These are phyloP conservation scores for Mucor piriformis DNA, from an alignment of 371 early-diverging fungal genomes.

Conservation along the genomic window DNA sequence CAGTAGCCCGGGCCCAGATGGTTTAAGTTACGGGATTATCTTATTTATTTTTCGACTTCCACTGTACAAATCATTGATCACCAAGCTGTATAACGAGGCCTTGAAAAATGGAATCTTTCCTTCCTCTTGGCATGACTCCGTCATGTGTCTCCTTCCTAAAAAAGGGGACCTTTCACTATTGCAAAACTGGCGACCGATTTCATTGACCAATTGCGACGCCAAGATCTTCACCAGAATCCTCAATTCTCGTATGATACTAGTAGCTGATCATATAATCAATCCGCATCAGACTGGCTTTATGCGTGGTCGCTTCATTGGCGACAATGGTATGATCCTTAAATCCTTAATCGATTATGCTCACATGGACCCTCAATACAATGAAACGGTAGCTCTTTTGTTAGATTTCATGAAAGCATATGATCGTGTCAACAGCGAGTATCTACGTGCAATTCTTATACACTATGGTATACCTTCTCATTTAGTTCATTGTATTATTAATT, in stretches of 20 bases:
- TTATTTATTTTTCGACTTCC: no score
- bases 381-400: slow-evolving; percentile 10
- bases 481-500: not conserved
- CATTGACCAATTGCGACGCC: slow-evolving; percentile 3
- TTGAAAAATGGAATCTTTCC: not conserved
- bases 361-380: no score
- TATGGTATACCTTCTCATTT: slow-evolving; percentile 10
- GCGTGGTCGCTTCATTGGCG: slow-evolving; percentile 4
- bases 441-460: not conserved
- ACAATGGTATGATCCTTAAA: not conserved
- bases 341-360: no score
- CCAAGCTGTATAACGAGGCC: no score
- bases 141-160: slow-evolving; percentile 7
- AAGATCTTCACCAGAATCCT: slow-evolving; percentile 15
- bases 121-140: not conserved
- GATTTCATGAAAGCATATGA: slow-evolving; percentile 28
- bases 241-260: no score
- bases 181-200: slow-evolving; percentile 29
- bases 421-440: slow-evolving; percentile 15
- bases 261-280: not conserved
- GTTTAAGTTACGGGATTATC: not conserved
- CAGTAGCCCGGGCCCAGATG: slow-evolving; percentile 8
- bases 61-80: no score
- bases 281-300: slow-evolving; percentile 14
- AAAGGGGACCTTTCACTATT: not conserved